Conservation (phyloP, 2,329 filamentous ascomycete genomes). For the Paracamarosporium sp. region DNA sequence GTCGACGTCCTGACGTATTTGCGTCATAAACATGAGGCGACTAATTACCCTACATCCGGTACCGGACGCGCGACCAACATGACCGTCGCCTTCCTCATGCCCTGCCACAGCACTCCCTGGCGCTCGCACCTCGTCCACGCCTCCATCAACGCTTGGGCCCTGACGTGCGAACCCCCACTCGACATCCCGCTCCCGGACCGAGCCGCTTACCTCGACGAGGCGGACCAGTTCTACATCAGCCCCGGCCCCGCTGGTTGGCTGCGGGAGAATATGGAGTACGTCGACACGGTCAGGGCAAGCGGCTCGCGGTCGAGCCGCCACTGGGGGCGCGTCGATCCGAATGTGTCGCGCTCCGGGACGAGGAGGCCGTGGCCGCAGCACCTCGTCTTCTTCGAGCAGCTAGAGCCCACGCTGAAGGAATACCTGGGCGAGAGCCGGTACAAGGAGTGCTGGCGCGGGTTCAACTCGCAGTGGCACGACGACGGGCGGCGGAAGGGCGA, state of each 20-base stretch:
- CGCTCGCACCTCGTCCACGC: conserved; percentile 83
- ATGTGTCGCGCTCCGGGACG: conserved; percentile 22
- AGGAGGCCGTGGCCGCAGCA: conserved; percentile 52
- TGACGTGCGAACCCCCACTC: conserved; percentile 90
- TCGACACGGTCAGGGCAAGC: conserved; percentile 25
- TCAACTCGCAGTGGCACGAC: conserved; percentile 69
- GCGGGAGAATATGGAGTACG: conserved; percentile 48
- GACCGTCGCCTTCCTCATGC: conserved; percentile 82
- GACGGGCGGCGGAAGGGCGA: conserved; percentile 67
- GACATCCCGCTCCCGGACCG: conserved; percentile 69
- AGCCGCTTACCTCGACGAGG: conserved; percentile 80
- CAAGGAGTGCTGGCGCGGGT: conserved; percentile 64
- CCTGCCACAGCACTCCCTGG: conserved; percentile 97
- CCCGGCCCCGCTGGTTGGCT: conserved; percentile 55
- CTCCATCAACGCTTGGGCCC: conserved; percentile 77
- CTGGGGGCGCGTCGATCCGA: conserved; percentile 30
- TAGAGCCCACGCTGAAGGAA: conserved; percentile 58
- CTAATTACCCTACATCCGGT: conserved; percentile 69
- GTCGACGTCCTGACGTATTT: conserved; percentile 77
- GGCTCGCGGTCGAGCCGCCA: conserved; percentile 31
- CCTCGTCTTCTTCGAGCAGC: conserved; percentile 63
- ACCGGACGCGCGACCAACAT: conserved; percentile 37
- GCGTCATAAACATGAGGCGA: conserved; percentile 72
- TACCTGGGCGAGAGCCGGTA: conserved; percentile 58
- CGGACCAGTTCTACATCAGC: conserved; percentile 83